Base-by-base conservation (phyloP, 768 basidiomycete genomes). In the Tulasnella sp. region DNA sequence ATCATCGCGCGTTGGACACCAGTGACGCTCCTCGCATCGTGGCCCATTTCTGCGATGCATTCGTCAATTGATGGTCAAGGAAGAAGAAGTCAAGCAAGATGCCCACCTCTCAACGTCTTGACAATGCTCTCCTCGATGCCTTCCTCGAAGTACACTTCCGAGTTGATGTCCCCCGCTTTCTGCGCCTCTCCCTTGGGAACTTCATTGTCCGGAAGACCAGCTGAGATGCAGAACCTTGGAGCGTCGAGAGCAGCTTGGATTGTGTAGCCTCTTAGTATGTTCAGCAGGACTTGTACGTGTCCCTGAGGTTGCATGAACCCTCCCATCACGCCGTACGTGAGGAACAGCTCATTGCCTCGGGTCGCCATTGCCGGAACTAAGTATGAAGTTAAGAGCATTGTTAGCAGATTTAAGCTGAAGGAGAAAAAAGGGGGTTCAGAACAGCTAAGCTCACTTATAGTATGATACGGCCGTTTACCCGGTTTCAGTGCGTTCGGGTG, bases 281-380 rank as follows among this genome's bases (percentile, higher is more conserved):
- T 97, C 35, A 98, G 80, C 32, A 98, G 83, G 7, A 98, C 95
- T 80, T 99, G 97, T 3, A 98, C 86, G 76, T 98, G 96, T 0
- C 97, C 95, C 84, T 96, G 95, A 1, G 96, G 96, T 87, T 92
- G 92, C 91, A 94, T 94, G 80, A 87, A 93, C 1, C 90, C 91
- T 70, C 91, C 92, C 94, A 95, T 95, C 26, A 95, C 92, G 69
- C 94, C 94, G 75, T 90, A 96, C 67, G 88, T 88, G 76, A 97
- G 79, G 82, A 95, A 95, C 3, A 98, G 82, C 44, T 96, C 94
- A 69, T 88, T 85, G 1, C 86, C 89, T 74, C 86, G 84, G 2
- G 89, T 89, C 0, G 87, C 95, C 80, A 96, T 83, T 2, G 92
- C 92, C 14, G 95, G 95, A 74, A 96, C 74, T 74, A 62, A 9